Conservation (phyloP, 2,329 filamentous ascomycete genomes). For the Zymoseptoria crescenta region DNA sequence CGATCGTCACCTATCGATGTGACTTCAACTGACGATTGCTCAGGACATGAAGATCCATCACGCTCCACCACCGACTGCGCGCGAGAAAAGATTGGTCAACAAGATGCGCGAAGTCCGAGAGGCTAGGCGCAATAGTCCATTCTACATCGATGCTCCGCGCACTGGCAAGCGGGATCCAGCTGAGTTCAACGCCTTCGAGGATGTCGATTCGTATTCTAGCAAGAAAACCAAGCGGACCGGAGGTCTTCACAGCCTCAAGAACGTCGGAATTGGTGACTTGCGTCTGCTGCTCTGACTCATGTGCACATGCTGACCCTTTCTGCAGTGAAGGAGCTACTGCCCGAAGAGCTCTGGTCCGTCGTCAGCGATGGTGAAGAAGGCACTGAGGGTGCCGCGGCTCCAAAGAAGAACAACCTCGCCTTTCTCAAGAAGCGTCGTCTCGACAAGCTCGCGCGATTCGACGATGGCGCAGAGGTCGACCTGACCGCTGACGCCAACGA, state of each 20-base stretch:
- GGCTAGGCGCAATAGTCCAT: conserved; percentile 13
- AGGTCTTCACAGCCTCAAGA: conserved; percentile 44
- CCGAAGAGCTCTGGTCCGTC: conserved; percentile 40
- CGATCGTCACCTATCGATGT: background rate
- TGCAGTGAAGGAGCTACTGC: conserved; percentile 42
- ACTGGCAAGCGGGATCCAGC: conserved; percentile 43
- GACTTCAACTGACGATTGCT: background rate
- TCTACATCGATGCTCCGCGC: conserved; percentile 14
- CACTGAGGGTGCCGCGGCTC: conserved; percentile 5
- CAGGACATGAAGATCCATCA: conserved; percentile 4
- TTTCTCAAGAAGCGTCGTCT: conserved; percentile 18
- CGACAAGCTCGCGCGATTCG: conserved; percentile 20
- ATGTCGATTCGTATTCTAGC: conserved; percentile 36
- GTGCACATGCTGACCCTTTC: background rate
- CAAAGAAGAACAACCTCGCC: conserved; percentile 13
- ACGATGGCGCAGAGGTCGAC: conserved; percentile 14
- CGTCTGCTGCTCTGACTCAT: background rate
- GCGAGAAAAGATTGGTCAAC: conserved; percentile 9
- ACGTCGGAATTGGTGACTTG: conserved; percentile 12
- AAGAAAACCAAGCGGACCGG: conserved; percentile 27
- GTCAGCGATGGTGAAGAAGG: conserved; percentile 23
- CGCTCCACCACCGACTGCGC: conserved; percentile 8
- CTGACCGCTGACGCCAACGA: conserved; percentile 6
- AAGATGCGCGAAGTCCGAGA: conserved; percentile 8
- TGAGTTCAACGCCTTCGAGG: conserved; percentile 50